phyloP scores from a whole-genome alignment of 352 stramenopile species.

The Globisporangium orthogonon region DNA sequence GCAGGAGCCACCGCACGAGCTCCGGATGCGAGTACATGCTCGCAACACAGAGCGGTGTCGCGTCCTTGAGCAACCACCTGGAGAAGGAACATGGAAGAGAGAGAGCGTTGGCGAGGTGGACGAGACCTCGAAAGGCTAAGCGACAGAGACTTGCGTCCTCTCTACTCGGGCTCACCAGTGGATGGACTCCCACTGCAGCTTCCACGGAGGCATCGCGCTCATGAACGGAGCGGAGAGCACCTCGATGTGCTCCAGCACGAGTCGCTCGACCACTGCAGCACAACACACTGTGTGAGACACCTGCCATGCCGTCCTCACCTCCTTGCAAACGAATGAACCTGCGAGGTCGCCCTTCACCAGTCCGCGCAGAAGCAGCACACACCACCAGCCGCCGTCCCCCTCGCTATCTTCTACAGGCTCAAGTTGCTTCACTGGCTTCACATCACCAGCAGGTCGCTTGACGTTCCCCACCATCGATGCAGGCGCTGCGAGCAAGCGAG shows the following conservation, averaged over 20 bases:
- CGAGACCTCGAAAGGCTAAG: not conserved
- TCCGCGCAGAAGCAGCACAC: conserved; percentile 10
- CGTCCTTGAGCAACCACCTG: conserved; percentile 62
- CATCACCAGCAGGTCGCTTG: conserved; percentile 3
- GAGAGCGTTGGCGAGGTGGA: not conserved
- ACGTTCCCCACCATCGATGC: conserved; percentile 3
- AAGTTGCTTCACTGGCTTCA: not conserved
- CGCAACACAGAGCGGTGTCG: conserved; percentile 60
- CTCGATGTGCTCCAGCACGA: conserved; percentile 39
- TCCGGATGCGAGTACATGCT: conserved; percentile 45
- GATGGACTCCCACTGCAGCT: conserved; percentile 61
- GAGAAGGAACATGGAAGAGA: not conserved
- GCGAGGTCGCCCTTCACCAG: conserved; percentile 10
- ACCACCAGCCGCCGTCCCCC: conserved; percentile 10
- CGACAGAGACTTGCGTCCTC: too few species aligned
- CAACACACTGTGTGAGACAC: not conserved
- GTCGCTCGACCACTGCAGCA: conserved; percentile 19
- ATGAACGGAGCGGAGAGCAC: conserved; percentile 48
- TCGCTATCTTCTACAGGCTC: conserved; percentile 5
- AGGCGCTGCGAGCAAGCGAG: not conserved
- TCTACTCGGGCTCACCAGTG: conserved; percentile 29
- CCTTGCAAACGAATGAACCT: not conserved
- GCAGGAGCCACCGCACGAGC: conserved; percentile 49
- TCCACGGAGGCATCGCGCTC: conserved; percentile 40
- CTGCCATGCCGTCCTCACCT: too few species aligned